Conservation (phyloP, 2,329 filamentous ascomycete genomes). For the Pseudopithomyces maydicus region DNA sequence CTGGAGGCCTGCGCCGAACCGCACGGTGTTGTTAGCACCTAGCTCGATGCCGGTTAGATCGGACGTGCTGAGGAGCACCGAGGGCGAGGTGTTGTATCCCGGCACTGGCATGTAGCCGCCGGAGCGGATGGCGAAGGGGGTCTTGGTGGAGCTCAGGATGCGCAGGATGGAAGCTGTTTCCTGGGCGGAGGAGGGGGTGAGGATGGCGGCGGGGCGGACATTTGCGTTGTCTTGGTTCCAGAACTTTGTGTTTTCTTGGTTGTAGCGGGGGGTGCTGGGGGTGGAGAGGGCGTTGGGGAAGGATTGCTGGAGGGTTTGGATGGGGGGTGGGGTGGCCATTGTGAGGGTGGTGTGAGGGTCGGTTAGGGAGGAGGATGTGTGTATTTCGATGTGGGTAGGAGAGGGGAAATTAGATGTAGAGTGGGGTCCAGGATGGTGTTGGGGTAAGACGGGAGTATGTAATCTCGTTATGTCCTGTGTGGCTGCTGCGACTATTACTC, state of each 20-base stretch:
- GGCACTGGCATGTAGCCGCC: conserved; percentile 7
- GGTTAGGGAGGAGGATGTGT: no score
- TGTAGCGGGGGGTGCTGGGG: background rate
- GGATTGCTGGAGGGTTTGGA: background rate
- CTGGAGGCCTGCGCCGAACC: background rate
- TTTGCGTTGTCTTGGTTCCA: conserved; percentile 1
- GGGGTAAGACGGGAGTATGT: no score
- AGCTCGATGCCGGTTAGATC: background rate
- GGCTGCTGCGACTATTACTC: no score
- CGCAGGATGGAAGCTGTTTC: background rate
- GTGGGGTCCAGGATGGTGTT: no score
- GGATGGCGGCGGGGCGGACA: background rate
- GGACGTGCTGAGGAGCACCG: conserved; percentile 5
- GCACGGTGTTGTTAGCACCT: background rate
- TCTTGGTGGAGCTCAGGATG: background rate
- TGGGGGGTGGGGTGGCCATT: background rate
- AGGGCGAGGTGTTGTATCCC: conserved; percentile 12
- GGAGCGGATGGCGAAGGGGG: conserved; percentile 3
- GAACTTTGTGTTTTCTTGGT: background rate
- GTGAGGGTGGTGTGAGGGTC: background rate
- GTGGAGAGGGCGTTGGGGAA: background rate
- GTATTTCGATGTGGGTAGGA: no score
- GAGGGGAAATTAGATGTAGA: no score
- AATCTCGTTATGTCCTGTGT: no score
- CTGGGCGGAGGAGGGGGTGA: background rate